Evolutionary conservation across 2,329 filamentous ascomycete species (phyloP).

Genomic region (Penicillium thymicola): DNA sequence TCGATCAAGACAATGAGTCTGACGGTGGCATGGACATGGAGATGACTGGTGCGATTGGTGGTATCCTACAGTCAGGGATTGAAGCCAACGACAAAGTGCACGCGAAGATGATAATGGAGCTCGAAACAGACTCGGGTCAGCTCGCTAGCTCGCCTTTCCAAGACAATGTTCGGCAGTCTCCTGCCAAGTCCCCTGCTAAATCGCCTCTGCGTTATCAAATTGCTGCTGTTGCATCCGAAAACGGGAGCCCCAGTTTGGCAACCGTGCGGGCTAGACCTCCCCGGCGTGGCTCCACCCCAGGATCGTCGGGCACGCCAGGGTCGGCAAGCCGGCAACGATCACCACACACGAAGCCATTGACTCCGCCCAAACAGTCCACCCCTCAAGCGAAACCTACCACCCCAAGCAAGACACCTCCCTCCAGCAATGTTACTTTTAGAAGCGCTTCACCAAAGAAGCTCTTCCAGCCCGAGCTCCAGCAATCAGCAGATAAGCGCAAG

Average conservation of each 20-base stretch:
- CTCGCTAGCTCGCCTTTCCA: slow-evolving; percentile 48
- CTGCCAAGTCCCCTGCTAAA: slow-evolving; percentile 23
- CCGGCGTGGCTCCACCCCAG: slow-evolving; percentile 46
- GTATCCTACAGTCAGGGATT: slow-evolving; percentile 50
- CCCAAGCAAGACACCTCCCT: slow-evolving; percentile 51
- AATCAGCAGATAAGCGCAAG: slow-evolving; percentile 37
- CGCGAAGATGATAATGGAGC: slow-evolving; percentile 58
- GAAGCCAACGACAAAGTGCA: slow-evolving; percentile 44
- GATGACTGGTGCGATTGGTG: slow-evolving; percentile 51
- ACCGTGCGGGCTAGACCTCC: slow-evolving; percentile 50
- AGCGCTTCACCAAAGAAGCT: slow-evolving; percentile 51
- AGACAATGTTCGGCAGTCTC: slow-evolving; percentile 33
- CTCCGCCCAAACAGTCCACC: slow-evolving; percentile 43
- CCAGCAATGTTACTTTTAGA: slow-evolving; percentile 45
- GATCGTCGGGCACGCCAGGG: slow-evolving; percentile 45
- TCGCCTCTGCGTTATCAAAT: slow-evolving; percentile 32
- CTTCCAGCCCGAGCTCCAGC: slow-evolving; percentile 42
- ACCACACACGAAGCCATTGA: slow-evolving; percentile 38
- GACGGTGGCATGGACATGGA: slow-evolving; percentile 54
- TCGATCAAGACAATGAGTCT: slow-evolving; percentile 29
- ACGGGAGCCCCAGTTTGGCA: slow-evolving; percentile 55
- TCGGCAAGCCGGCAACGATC: slow-evolving; percentile 37
- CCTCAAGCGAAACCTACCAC: slow-evolving; percentile 48
- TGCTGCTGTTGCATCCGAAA: slow-evolving; percentile 46
- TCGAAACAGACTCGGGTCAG: slow-evolving; percentile 53